Base-by-base conservation (phyloP, 176 grass and related monocot species). In the Bolboschoenus planiculmis region DNA sequence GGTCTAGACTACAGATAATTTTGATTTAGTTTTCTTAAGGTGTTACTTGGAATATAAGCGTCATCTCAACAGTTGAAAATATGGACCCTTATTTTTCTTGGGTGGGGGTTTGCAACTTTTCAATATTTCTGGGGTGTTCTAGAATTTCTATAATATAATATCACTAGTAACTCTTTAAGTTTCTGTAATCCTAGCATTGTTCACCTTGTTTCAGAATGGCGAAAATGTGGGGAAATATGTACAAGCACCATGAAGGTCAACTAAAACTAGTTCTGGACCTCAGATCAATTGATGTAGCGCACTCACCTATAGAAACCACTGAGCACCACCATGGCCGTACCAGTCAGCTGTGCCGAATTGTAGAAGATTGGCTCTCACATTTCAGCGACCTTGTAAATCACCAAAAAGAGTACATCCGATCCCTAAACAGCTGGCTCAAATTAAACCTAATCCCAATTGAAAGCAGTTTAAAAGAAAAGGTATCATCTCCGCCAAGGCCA, bases 151-250 rank as follows among this genome's bases (percentile, higher is more conserved):
- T 26, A 18, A 76, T 51, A 76, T 53, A 76, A 50, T 48, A 50
- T 76, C 13, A 31, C 5, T 10, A 18, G 26, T 50, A 33, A 9
- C 2, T 21, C n/a, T n/a, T 39, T 40, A 68, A 29, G 4, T 35
- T 82, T 47, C 83, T 9, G 0, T 10, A 88, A 2, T 42, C 29
- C 82, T 64, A 18, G 68, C 60, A 21, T 40, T 80, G 11, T 85
- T 88, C 37, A 53, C 67, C 88, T 86, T 62, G 10, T 71, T 76
- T 83, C 83, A 99, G 97, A 86, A 87, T 96, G 93, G 87, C 91
- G 20, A 93, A 92, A 84, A 99, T 99, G 97, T 99, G 97, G 97
- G 87, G 94, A 65, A 87, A 84, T 39, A 95, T 99, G 97, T 82
- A 76, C 79, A 27, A 61, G 51, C 89, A 99, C 85, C 97, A 99